Conservation (phyloP, 1,139 yeast species). For the Williopsis jadinii region DNA sequence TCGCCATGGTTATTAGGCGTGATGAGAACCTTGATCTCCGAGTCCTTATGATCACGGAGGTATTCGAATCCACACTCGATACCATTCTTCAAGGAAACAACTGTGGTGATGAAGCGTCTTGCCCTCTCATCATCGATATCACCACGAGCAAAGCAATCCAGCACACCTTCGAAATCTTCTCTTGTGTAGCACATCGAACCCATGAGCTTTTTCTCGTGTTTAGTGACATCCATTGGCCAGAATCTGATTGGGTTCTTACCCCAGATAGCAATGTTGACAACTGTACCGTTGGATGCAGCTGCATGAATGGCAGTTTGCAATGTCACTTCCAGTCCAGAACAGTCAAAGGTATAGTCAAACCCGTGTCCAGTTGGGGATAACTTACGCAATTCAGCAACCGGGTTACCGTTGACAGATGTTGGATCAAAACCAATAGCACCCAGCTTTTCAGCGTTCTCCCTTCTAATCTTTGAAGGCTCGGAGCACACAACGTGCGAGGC, state of each 20-base stretch:
- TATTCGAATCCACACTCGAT: constrained; percentile 38
- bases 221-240: constrained; percentile 40
- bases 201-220: constrained; percentile 35
- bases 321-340: constrained; percentile 43
- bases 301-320: constrained; percentile 35
- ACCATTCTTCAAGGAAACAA: constrained; percentile 34
- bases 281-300: constrained; percentile 37
- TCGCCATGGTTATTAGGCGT: constrained; percentile 28
- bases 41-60: constrained; percentile 36
- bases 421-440: constrained; percentile 39
- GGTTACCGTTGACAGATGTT: constrained; percentile 12
- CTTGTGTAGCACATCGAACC: constrained; percentile 45
- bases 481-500: constrained; percentile 34
- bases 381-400: constrained; percentile 19
- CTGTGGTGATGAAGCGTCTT: constrained; percentile 36
- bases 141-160: constrained; percentile 36
- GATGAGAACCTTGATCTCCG: constrained; percentile 38
- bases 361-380: constrained; percentile 34
- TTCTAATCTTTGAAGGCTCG: constrained; percentile 38
- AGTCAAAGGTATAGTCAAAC: constrained; percentile 40
- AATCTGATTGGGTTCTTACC: constrained; percentile 32
- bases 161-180: constrained; percentile 41
- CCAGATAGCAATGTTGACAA: constrained; percentile 51
- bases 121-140: constrained; percentile 33
- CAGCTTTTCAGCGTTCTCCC: constrained; percentile 34